Base-by-base conservation (phyloP, 2,329 filamentous ascomycete species). In the Penicillium sp. region DNA sequence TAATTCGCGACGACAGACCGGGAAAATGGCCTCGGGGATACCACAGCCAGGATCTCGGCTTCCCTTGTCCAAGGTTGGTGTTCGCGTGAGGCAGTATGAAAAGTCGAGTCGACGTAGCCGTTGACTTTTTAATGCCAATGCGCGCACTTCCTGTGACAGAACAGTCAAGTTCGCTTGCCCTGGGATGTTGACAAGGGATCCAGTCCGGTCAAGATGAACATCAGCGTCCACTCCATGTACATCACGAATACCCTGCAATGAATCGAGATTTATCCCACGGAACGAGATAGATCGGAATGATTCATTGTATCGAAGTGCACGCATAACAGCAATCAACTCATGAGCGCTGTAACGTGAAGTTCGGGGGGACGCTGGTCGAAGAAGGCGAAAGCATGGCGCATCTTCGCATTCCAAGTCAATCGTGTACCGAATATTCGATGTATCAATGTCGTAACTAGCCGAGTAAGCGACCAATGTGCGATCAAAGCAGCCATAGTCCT, bases 271-370 rank as follows among this genome's bases (percentile, higher is more conserved):
- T 40, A 89, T 79, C 32, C 81, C 80, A 23, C 80, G 80, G 63
- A 90, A 89, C 0, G 86, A 89, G 18, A 90, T 84, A 1, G 84
- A 83, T 23, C 76, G 76, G 66, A 89, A 90, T 1, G 78, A 81
- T 62, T 89, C 85, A 62, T 90, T 89, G 68, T 88, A 90, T 33
- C 87, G 81, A 46, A 90, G 68, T 8, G 87, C 79, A 54, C 86
- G 79, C 76, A 88, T 80, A n/a, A 90, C 80, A 4, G 87, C 85
- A 24, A 90, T 77, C n/a, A 89, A 71, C 63, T 89, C 87, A 20
- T 85, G 66, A 4, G 78, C 74, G 2, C 76, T 79, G 62, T 90
- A 90, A 30, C 80, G 79, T 10, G 72, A 71, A 41, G 77, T 73
- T 39, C 76, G 73, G 8, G 64, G 52, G 1, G 76, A 70, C 17